Percentiles rank a stretch among this genome's conserved stretches.
These are phyloP conservation scores for Citrus reticulata DNA, from an alignment of 345 rosid genomes.

Conservation along the genomic window DNA sequence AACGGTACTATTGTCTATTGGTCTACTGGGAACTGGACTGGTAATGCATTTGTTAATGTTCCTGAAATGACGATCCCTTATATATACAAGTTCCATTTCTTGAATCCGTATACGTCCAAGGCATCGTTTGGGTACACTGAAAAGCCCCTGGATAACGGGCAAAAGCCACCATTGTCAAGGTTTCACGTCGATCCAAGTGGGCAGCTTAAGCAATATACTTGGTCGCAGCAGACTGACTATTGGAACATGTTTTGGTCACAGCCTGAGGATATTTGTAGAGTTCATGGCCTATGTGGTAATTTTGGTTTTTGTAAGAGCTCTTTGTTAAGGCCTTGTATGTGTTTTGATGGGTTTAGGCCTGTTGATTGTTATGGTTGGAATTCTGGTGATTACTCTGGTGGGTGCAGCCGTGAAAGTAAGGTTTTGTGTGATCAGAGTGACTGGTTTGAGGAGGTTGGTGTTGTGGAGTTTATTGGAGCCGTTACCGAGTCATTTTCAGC, in stretches of 20 bases:
- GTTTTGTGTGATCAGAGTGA: constrained; percentile 32
- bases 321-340: constrained; percentile 33
- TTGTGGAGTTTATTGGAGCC: constrained; percentile 41
- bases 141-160: constrained; percentile 22
- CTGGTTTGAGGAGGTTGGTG: constrained; percentile 38
- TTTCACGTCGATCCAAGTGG: constrained; percentile 41
- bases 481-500: constrained; percentile 25
- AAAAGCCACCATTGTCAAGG: constrained; percentile 44
- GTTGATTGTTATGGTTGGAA: constrained; percentile 37
- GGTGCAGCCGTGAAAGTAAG: constrained; percentile 37
- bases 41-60: constrained; percentile 40
- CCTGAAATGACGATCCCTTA: constrained; percentile 50
- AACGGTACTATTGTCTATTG: constrained; percentile 37
- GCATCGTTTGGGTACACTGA: constrained; percentile 61
- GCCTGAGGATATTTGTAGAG: constrained; percentile 43
- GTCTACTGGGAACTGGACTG: constrained; percentile 64
- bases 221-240: constrained; percentile 35
- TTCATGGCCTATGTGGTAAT: constrained; percentile 45
- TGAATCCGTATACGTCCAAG: constrained; percentile 40
- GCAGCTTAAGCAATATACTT: constrained; percentile 43
- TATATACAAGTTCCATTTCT: constrained; percentile 62
- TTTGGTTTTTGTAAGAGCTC: constrained; percentile 33
- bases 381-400: constrained; percentile 41
- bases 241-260: constrained; percentile 59
- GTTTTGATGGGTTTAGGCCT: constrained; percentile 45